Evolutionary conservation across 1,284 basidiomycete species (phyloP), one percentile per base, ranked within the genome.

Genomic region (Cryptococcus wingfieldii): DNA sequence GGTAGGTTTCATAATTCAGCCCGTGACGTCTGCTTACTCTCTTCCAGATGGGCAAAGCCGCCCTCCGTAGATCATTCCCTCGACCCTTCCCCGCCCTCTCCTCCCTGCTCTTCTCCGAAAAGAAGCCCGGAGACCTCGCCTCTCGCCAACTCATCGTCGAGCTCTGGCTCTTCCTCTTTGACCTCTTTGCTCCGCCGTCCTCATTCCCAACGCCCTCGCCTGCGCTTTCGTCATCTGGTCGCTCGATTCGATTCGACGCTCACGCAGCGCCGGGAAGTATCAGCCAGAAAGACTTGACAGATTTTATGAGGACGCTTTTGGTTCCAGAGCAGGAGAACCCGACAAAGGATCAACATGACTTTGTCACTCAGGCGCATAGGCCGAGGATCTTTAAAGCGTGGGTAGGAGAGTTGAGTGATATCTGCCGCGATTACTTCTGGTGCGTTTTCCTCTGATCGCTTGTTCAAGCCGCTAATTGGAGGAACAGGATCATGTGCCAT

Each of bases 341-440:
- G 34, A 63, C 64, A 4, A 67, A 66, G 52, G 72, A 75, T 16
- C 66, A 73, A n/a, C 90, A 94, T 66, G 88, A 87, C 25, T 98
- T 98, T 71, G 91, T 98, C 54, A 87, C 88, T 62, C 83, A 83
- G 1, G 79, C 93, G 25, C 91, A 94, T 72, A 80, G 83, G 3
- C 86, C 89, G 0, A 80, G 94, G 45, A 85, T 93, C 47, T 96
- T 91, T 80, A 96, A 92, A 79, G 85, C 86, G 2, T 97, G 94
- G 77, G 79, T 98, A 13, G 84, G 86, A 65, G 94, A 98, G 72
- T 79, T 98, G 38, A 86, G 84, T 9, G 90, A 94, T 63, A 81
- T 95, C 2, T 94, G 93, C 70, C 79, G 92, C 18, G 95, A 98
- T 73, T 98, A 96, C 78, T 98, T 98, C 76, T 98, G 95, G 76